phyloP scores from a whole-genome alignment of 2,329 filamentous ascomycete species.

The Fusarium hostae region DNA sequence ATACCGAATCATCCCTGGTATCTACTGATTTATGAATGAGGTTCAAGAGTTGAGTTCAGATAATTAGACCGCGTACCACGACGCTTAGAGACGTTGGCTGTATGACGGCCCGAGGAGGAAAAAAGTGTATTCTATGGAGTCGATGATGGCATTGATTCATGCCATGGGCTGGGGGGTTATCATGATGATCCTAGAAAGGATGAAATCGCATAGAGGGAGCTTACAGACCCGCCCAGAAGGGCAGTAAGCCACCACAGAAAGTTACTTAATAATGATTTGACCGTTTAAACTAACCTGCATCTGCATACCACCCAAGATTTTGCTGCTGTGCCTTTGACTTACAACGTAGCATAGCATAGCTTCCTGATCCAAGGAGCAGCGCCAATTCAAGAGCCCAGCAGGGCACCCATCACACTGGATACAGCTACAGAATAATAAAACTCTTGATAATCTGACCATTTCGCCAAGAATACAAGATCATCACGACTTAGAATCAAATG shows the following conservation, averaged over 20 bases:
- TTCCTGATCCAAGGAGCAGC: neutral
- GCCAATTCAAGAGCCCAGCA: neutral
- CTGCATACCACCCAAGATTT: slow-evolving; percentile 23
- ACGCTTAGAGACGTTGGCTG: neutral
- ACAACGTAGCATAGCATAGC: neutral
- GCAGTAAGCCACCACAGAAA: slow-evolving; percentile 19
- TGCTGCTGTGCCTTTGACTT: neutral
- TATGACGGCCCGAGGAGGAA: neutral
- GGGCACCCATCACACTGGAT: neutral
- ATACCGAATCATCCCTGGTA: slow-evolving; percentile 83
- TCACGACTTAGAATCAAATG: neutral
- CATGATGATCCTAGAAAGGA: neutral
- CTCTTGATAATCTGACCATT: slow-evolving; percentile 21
- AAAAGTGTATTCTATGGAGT: slow-evolving; percentile 13
- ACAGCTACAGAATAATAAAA: slow-evolving; percentile 3
- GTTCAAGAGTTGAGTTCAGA: neutral
- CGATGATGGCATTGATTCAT: slow-evolving; percentile 6
- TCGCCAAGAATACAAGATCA: neutral
- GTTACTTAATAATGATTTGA: slow-evolving; percentile 9
- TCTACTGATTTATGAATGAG: slow-evolving; percentile 70
- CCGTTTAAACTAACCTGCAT: slow-evolving; percentile 11
- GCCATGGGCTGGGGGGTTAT: neutral
- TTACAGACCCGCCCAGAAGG: slow-evolving; percentile 27
- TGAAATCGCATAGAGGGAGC: neutral
- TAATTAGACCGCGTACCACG: neutral